Evolutionary conservation across 1,139 yeast genomes (phyloP).

Genomic region (Lodderomyces margitis): DNA sequence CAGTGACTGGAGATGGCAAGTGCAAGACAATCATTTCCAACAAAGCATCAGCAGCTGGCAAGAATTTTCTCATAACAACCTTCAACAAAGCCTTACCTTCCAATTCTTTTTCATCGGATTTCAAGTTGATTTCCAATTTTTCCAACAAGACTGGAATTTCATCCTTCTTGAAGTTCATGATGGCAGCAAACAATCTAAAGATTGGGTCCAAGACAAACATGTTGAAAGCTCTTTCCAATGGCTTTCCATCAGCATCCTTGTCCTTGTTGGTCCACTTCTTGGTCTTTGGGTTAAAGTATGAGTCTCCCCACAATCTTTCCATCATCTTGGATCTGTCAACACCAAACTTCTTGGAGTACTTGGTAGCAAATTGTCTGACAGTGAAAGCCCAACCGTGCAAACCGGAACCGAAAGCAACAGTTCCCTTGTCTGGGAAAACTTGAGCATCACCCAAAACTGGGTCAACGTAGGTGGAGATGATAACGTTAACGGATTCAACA

Average conservation of each 20-base stretch:
- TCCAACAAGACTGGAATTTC: conserved; percentile 87
- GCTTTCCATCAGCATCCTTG: conserved; percentile 93
- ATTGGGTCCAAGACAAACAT: conserved; percentile 99
- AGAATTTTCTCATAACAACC: conserved; percentile 99
- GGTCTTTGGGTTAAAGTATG: conserved; percentile 99
- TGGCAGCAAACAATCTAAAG: conserved; percentile 67
- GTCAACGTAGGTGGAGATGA: conserved; percentile 94
- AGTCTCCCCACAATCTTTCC: conserved; percentile 99
- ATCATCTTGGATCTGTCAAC: conserved; percentile 97
- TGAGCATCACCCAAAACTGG: conserved; percentile 90
- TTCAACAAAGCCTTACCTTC: conserved; percentile 98
- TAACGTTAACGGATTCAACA: conserved; percentile 98
- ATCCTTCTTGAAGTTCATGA: conserved; percentile 70
- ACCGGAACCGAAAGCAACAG: conserved; percentile 99
- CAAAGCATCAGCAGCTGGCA: conserved; percentile 99
- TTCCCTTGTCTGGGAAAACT: conserved; percentile 98
- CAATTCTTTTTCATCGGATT: conserved; percentile 93
- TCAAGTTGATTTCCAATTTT: conserved; percentile 87
- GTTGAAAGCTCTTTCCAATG: conserved; percentile 99
- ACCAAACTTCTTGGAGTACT: conserved; percentile 99
- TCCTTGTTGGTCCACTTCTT: conserved; percentile 99
- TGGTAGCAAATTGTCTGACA: conserved; percentile 96
- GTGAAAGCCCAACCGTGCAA: conserved; percentile 99
- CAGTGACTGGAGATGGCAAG: conserved; percentile 99
- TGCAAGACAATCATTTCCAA: conserved; percentile 98